phyloP scores from a whole-genome alignment of 2,329 filamentous ascomycete genomes.

The Xylaria arbuscula region DNA sequence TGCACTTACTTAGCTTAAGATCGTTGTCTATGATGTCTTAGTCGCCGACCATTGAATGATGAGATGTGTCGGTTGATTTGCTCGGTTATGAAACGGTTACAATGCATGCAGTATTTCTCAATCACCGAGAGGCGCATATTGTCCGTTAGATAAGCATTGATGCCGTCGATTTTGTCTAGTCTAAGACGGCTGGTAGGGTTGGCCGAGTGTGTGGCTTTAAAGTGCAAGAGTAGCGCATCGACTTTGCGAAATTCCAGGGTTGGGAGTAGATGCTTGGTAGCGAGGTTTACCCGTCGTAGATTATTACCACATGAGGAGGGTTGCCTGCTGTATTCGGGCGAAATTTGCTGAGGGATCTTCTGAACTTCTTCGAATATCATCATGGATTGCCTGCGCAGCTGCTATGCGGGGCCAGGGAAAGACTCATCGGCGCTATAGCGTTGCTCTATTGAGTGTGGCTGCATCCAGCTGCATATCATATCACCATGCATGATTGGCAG shows the following conservation, averaged over 20 bases:
- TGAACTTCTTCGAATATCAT: neutral
- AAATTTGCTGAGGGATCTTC: neutral
- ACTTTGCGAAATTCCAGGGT: neutral
- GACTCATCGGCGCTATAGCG: neutral
- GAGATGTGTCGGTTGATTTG: neutral
- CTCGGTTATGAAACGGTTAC: slow-evolving; percentile 6
- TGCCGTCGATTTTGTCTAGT: neutral
- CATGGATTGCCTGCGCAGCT: too few relatives aligned
- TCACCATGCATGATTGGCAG: slow-evolving; percentile 6
- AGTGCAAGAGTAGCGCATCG: neutral
- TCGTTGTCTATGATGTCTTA: neutral
- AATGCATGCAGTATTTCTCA: slow-evolving; percentile 1
- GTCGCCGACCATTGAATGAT: slow-evolving; percentile 3
- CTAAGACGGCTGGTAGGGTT: neutral
- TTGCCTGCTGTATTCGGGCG: neutral
- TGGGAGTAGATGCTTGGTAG: neutral
- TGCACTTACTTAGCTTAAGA: neutral
- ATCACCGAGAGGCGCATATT: slow-evolving; percentile 15
- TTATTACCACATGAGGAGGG: neutral
- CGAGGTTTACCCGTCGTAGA: neutral
- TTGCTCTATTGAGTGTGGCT: slow-evolving; percentile 9
- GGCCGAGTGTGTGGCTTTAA: neutral
- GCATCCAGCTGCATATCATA: slow-evolving; percentile 12
- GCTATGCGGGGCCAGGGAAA: neutral
- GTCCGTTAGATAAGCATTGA: slow-evolving; percentile 2